These are phyloP conservation scores for Metrosideros polymorpha DNA, from an alignment of 441 rosid genomes.

Conservation along the genomic window DNA sequence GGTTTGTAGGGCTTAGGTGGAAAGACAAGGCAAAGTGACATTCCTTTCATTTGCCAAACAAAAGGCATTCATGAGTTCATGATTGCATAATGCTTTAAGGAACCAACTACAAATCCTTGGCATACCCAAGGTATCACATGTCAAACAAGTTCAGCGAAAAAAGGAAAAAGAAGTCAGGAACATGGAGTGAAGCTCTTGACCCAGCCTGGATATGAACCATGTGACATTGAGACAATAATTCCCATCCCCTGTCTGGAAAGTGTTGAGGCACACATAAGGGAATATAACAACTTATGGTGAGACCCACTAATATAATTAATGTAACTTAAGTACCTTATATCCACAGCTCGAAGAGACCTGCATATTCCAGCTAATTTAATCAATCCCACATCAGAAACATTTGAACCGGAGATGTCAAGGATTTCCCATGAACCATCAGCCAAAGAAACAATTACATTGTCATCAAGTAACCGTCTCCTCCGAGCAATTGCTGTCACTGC, in stretches of 20 bases:
- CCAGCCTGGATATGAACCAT: neutral
- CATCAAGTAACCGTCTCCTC: constrained; percentile 62
- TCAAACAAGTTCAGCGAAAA: neutral
- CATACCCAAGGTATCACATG: neutral
- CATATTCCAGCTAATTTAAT: constrained; percentile 46
- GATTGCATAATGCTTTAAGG: neutral
- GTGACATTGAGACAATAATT: neutral
- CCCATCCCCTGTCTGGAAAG: neutral
- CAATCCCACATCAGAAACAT: constrained; percentile 60
- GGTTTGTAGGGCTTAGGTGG: neutral
- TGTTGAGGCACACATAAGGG: neutral
- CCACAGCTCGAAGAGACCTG: constrained; percentile 65
- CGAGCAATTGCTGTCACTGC: constrained; percentile 74
- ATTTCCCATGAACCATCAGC: constrained; percentile 82
- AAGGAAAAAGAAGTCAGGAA: neutral
- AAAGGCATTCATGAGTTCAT: neutral
- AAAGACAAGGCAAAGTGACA: neutral
- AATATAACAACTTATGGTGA: neutral
- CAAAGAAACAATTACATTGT: constrained; percentile 46
- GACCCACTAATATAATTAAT: neutral
- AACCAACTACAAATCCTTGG: neutral
- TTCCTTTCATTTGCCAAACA: neutral
- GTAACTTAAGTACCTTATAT: constrained; percentile 52
- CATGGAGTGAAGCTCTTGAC: neutral
- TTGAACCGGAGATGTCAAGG: constrained; percentile 76